Evolutionary conservation across 495 filamentous ascomycete species (phyloP).

Genomic region (Oleoguttula mirabilis): DNA sequence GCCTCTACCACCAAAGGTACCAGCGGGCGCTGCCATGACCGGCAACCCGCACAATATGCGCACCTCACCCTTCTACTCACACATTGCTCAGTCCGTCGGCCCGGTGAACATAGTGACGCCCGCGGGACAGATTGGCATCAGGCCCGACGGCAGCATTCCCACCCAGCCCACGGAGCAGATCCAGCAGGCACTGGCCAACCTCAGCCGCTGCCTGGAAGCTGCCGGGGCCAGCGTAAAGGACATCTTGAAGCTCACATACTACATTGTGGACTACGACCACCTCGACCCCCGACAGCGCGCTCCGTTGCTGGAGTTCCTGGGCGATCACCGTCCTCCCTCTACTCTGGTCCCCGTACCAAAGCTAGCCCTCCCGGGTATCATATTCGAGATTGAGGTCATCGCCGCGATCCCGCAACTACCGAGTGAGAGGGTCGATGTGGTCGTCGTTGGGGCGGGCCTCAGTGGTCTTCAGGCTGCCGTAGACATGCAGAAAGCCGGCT

Average conservation of each 20-base stretch:
- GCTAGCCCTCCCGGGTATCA: slow-evolving; percentile 25
- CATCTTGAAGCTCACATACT: slow-evolving; percentile 28
- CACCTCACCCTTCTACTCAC: slow-evolving; percentile 11
- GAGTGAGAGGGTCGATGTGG: slow-evolving; percentile 26
- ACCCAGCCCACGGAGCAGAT: slow-evolving; percentile 15
- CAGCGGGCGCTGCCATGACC: not conserved
- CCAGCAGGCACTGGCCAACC: slow-evolving; percentile 11
- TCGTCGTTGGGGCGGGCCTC: slow-evolving; percentile 43
- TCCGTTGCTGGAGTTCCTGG: slow-evolving; percentile 25
- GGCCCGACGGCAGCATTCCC: slow-evolving; percentile 11
- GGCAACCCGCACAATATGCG: slow-evolving; percentile 7
- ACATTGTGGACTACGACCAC: slow-evolving; percentile 30
- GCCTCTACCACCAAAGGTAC: not conserved
- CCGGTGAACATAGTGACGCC: slow-evolving; percentile 5
- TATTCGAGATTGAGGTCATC: slow-evolving; percentile 32
- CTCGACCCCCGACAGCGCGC: slow-evolving; percentile 20
- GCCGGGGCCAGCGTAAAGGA: slow-evolving; percentile 18
- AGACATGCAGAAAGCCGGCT: slow-evolving; percentile 31
- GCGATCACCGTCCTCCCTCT: slow-evolving; percentile 25
- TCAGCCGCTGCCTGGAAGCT: slow-evolving; percentile 11
- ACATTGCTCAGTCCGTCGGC: slow-evolving; percentile 6
- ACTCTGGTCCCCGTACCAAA: slow-evolving; percentile 29
- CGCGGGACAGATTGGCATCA: slow-evolving; percentile 13
- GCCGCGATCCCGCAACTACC: slow-evolving; percentile 19
- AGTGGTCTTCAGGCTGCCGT: slow-evolving; percentile 38